A percentile compares a stretch with the other conserved stretches of the same genome.
phyloP scores from a whole-genome alignment of 495 filamentous ascomycete species.

The Hypoxylon fragiforme region DNA sequence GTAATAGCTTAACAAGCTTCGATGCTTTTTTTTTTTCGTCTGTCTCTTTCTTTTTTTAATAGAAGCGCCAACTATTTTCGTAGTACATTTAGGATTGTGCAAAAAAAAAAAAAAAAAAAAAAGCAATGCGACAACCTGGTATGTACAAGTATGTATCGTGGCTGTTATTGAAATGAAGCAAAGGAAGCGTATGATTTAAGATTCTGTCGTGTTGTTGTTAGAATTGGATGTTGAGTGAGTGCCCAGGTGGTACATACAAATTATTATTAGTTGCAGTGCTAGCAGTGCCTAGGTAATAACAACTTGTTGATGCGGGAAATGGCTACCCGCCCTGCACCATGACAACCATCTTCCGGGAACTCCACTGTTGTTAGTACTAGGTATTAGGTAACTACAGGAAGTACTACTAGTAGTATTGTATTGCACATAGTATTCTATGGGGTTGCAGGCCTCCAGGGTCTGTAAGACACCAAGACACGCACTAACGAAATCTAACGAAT shows the following conservation, averaged over 20 bases:
- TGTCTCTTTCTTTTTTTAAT: neutral
- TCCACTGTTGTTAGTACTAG: conserved; percentile 5
- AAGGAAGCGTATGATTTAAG: neutral
- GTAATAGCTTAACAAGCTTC: conserved; percentile 12
- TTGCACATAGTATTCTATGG: too few species aligned
- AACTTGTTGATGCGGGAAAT: conserved; percentile 34
- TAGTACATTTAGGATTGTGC: too few species aligned
- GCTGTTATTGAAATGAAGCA: neutral
- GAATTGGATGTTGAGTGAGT: conserved; percentile 12
- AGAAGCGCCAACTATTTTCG: neutral
- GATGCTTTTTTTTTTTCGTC: neutral
- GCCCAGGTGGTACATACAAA: too few species aligned
- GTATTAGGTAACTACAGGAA: too few species aligned
- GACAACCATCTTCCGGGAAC: conserved; percentile 22
- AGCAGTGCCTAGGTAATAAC: too few species aligned
- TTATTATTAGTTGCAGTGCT: too few species aligned
- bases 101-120: too few species aligned
- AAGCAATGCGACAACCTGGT: neutral
- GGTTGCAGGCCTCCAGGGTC: neutral
- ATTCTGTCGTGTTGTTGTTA: conserved; percentile 23
- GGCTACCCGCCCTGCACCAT: conserved; percentile 22
- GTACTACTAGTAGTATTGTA: too few species aligned
- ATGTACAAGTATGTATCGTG: neutral
- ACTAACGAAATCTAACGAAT: neutral
- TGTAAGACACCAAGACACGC: conserved; percentile 7